Conservation (phyloP, 2,329 filamentous ascomycete genomes). For the Colletotrichum navitas region DNA sequence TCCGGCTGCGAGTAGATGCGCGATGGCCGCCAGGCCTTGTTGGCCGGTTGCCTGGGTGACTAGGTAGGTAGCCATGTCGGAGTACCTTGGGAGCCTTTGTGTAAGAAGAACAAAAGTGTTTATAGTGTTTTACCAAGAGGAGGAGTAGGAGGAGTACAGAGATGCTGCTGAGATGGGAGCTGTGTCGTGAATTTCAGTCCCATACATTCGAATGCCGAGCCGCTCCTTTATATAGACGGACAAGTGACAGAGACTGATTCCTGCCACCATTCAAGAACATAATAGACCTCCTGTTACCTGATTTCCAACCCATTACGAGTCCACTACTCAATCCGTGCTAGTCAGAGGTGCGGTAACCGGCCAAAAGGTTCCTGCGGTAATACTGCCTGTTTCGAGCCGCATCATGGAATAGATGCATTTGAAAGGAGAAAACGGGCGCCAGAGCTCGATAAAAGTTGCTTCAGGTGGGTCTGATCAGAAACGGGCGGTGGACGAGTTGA, state of each 20-base stretch:
- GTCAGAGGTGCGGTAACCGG: background rate
- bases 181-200: background rate
- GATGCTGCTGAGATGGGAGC: background rate
- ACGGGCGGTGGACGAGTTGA: background rate
- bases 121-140: background rate
- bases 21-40: conserved; percentile 49
- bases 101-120: background rate
- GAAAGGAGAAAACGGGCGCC: background rate
- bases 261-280: background rate
- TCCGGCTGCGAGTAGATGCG: conserved; percentile 50
- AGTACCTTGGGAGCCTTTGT: background rate
- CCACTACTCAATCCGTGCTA: background rate
- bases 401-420: background rate
- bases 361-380: background rate
- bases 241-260: background rate
- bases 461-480: background rate
- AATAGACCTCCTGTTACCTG: background rate
- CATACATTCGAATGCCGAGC: background rate
- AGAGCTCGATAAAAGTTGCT: conserved; percentile 3
- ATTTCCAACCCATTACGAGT: background rate
- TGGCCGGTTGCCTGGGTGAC: conserved; percentile 53
- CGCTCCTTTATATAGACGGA: background rate
- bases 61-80: conserved; percentile 51
- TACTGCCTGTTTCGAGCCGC: background rate
- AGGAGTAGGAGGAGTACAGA: background rate